Conservation (phyloP, 2,329 filamentous ascomycete genomes). For the Pseudodiploospora longispora region DNA sequence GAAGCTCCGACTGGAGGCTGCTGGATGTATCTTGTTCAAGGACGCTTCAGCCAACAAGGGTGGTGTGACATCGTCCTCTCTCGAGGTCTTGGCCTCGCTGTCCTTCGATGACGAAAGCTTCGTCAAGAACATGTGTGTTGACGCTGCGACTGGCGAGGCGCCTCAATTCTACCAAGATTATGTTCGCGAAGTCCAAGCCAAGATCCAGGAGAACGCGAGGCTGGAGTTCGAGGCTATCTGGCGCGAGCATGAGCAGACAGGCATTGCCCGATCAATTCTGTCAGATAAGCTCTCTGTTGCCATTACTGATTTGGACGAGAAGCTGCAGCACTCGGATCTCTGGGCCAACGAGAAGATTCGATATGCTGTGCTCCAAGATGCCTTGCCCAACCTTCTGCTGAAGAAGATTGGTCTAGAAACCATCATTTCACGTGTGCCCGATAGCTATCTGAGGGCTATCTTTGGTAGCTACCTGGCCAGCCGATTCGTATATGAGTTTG, state of each 20-base stretch:
- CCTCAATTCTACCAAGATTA: constrained; percentile 92
- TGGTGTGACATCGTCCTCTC: constrained; percentile 91
- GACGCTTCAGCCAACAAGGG: constrained; percentile 98
- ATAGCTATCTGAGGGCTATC: constrained; percentile 86
- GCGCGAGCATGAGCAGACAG: constrained; percentile 82
- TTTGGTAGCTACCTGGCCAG: constrained; percentile 94
- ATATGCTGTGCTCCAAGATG: constrained; percentile 70
- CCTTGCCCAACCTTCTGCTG: constrained; percentile 74
- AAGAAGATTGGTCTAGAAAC: constrained; percentile 87
- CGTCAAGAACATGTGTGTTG: constrained; percentile 87
- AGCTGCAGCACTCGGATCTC: constrained; percentile 85
- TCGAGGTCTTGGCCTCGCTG: constrained; percentile 89
- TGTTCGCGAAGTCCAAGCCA: constrained; percentile 82
- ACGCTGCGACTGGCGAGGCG: constrained; percentile 54
- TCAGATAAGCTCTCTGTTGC: constrained; percentile 85
- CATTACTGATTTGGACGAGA: constrained; percentile 94
- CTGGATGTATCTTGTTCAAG: constrained; percentile 94
- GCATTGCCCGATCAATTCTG: constrained; percentile 71
- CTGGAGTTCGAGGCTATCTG: constrained; percentile 98
- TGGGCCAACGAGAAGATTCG: constrained; percentile 80
- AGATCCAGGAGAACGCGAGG: constrained; percentile 82
- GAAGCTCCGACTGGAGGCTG: constrained; percentile 87
- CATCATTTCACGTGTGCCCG: constrained; percentile 79
- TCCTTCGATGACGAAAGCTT: constrained; percentile 90
- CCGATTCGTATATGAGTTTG: constrained; percentile 93